Base-by-base conservation (phyloP, 2,329 filamentous ascomycete species). In the Chaetomium globosum region DNA sequence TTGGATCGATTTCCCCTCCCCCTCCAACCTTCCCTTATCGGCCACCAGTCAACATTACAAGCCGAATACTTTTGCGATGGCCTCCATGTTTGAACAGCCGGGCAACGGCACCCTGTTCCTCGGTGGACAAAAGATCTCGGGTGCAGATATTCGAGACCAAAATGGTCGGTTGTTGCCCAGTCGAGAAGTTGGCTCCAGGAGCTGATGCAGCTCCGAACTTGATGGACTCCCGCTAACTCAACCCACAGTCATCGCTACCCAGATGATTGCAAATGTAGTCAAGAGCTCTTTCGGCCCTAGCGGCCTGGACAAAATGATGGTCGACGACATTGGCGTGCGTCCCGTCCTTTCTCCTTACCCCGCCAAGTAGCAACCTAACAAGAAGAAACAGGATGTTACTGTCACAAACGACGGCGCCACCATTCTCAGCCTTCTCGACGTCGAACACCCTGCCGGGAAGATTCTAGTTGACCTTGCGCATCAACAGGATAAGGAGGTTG, bases 221-320 rank as follows among this genome's bases (percentile, higher is more conserved):
- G 33, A 52, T 13, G 49, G 9, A 36, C 57, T 59, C 56, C 56
- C 64, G 63, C 74, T 75, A 60, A 75, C 67, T 52, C 53, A 61
- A 48, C 43, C 7, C 43, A 56, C 31, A 93, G 95, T 98, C 57
- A 87, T 93, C 72, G 95, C 95, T 72, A 98, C 95, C 54, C 93
- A 97, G 78, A 93, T 94, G 66, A 98, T 99, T 75, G 90, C 95
- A 74, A 99, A 98, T 87, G 93, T 99, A 66, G 93, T 99, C 79
- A 98, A 97, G 84, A 97, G 92, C 80, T 99, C 95, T 19, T 99
- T 99, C 77, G 95, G 95, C 63, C 95, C 95, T 59, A 97, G 92
- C 68, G 95, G 95, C 57, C 86, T 99, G 71, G 95, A 99, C 79
- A 99, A 99, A 87, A 99, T 99, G 95, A 98, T 99, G 95, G 95